phyloP scores from a whole-genome alignment of 2,329 filamentous ascomycete species.

The Gremmenia infestans region DNA sequence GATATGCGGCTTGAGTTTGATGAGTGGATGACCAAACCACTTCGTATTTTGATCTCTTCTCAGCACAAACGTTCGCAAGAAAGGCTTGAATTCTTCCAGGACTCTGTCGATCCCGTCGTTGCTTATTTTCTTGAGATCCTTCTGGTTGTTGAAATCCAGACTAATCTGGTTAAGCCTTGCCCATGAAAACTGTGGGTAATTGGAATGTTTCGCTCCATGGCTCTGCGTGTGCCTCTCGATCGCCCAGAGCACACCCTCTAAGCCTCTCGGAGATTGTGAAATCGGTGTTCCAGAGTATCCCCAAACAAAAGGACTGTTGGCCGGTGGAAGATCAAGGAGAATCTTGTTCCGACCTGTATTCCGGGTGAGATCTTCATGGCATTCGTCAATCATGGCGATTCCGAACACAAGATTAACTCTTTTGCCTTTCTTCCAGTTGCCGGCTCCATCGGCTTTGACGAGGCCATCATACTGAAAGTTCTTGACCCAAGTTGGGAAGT shows the following conservation, averaged over 20 bases:
- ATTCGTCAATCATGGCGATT: constrained; percentile 18
- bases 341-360: constrained; percentile 5
- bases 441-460: background rate
- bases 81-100: constrained; percentile 3
- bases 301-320: constrained; percentile 13
- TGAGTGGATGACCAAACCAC: constrained; percentile 15
- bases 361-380: constrained; percentile 12
- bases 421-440: background rate
- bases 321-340: constrained; percentile 4
- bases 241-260: constrained; percentile 15
- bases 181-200: background rate
- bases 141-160: constrained; percentile 8
- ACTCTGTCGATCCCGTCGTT: background rate
- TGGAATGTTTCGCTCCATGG: background rate
- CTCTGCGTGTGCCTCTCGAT: constrained; percentile 11
- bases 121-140: background rate
- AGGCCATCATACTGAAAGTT: constrained; percentile 1
- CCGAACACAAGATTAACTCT: constrained; percentile 8
- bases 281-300: constrained; percentile 18
- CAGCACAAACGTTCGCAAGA: constrained; percentile 11
- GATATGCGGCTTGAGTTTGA: constrained; percentile 11
- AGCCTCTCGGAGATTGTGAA: constrained; percentile 2
- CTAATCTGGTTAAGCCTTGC: constrained; percentile 7
- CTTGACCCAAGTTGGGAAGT: constrained; percentile 7
- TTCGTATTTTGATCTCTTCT: constrained; percentile 8